Percentiles rank a stretch among this genome's conserved stretches.
phyloP scores from a whole-genome alignment of 75 land plant species.

The Chamaecyparis obtusa region DNA sequence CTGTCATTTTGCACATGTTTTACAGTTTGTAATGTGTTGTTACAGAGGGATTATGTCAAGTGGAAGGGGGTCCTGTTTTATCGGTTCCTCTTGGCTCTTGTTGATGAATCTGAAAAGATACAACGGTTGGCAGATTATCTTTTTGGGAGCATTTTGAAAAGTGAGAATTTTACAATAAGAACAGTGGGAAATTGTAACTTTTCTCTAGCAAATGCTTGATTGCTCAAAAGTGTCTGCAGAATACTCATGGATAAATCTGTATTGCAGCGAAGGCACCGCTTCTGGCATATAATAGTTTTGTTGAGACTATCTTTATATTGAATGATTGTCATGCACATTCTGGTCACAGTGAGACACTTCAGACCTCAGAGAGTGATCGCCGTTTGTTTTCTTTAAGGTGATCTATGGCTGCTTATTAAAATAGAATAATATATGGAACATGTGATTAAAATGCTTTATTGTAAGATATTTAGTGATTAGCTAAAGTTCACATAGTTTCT shows the following conservation, averaged over 20 bases:
- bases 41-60: slow-evolving; percentile 88
- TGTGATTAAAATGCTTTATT: not conserved
- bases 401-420: not conserved
- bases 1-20: not conserved
- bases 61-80: slow-evolving; percentile 94
- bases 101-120: slow-evolving; percentile 89
- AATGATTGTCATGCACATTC: slow-evolving; percentile 70
- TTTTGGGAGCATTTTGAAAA: slow-evolving; percentile 79
- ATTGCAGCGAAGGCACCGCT: slow-evolving; percentile 91
- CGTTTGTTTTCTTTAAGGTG: slow-evolving; percentile 72
- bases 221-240: not conserved
- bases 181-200: not conserved
- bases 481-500: not conserved
- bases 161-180: slow-evolving; percentile 33
- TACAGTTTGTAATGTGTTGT: not conserved
- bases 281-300: slow-evolving; percentile 94
- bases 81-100: slow-evolving; percentile 74
- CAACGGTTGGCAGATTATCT: slow-evolving; percentile 77
- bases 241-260: not conserved
- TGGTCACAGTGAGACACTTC: slow-evolving; percentile 44
- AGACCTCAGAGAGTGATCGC: slow-evolving; percentile 36
- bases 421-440: not conserved
- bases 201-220: slow-evolving; percentile 5
- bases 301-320: slow-evolving; percentile 81
- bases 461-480: not conserved